Percentiles rank a stretch among this genome's conserved stretches.
phyloP scores from a whole-genome alignment of 2,329 filamentous ascomycete species.

The Penicillium verrucosum region DNA sequence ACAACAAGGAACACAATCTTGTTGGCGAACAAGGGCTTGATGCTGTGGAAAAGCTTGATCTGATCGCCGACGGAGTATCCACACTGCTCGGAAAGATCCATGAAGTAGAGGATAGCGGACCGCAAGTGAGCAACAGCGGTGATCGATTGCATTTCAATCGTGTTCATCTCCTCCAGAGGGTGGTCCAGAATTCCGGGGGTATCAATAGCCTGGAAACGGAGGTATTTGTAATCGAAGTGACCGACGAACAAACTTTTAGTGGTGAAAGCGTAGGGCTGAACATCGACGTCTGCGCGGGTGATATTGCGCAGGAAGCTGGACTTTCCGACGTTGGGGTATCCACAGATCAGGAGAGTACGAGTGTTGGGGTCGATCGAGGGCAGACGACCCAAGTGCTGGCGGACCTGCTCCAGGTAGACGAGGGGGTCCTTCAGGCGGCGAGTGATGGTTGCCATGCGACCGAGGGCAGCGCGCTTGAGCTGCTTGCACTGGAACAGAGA shows the following conservation, averaged over 20 bases:
- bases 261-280: constrained; percentile 97
- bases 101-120: constrained; percentile 94
- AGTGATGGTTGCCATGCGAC: constrained; percentile 97
- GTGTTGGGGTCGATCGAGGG: constrained; percentile 99
- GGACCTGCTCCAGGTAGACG: constrained; percentile 91
- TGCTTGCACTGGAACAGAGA: constrained; percentile 99
- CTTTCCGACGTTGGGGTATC: constrained; percentile 97
- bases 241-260: constrained; percentile 97
- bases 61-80: constrained; percentile 91
- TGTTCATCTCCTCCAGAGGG: constrained; percentile 98
- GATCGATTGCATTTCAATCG: constrained; percentile 98
- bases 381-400: constrained; percentile 94
- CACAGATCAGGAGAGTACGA: constrained; percentile 90
- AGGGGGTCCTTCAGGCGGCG: constrained; percentile 92
- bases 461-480: constrained; percentile 90
- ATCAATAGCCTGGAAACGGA: constrained; percentile 88
- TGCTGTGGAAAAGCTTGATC: constrained; percentile 91
- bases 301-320: constrained; percentile 91
- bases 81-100: constrained; percentile 95
- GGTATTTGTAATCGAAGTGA: constrained; percentile 96
- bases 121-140: constrained; percentile 95
- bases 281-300: constrained; percentile 90
- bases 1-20: constrained; percentile 95
- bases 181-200: constrained; percentile 98
- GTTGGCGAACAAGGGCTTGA: constrained; percentile 95